These are phyloP conservation scores for Aspergillus spinulosporus DNA, from an alignment of 2,329 filamentous ascomycete species.

Conservation along the genomic window DNA sequence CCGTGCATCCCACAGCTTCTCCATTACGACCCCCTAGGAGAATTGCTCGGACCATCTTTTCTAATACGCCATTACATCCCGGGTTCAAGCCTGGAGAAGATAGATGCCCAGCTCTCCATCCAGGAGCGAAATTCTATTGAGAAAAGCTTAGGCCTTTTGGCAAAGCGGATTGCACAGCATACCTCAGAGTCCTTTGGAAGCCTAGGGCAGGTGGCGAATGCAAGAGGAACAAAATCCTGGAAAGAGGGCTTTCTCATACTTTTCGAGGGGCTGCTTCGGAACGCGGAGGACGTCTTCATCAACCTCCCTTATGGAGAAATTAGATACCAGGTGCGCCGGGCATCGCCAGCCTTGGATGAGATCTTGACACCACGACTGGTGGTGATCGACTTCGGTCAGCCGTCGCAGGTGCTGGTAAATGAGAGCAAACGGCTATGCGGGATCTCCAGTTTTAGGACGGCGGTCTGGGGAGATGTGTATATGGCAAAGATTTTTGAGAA, in stretches of 20 bases:
- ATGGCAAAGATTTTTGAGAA: constrained; percentile 53
- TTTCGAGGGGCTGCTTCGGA: constrained; percentile 56
- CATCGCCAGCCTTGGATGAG: constrained; percentile 50
- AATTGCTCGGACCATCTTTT: constrained; percentile 33
- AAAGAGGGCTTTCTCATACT: constrained; percentile 53
- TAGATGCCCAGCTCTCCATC: constrained; percentile 31
- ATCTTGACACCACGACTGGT: constrained; percentile 55
- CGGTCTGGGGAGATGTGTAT: constrained; percentile 58
- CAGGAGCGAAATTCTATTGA: constrained; percentile 37
- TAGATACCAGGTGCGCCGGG: constrained; percentile 49
- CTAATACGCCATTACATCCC: constrained; percentile 40
- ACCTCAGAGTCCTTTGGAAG: constrained; percentile 53
- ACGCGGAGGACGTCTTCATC: constrained; percentile 60
- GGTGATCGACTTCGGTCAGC: constrained; percentile 50
- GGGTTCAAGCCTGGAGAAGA: constrained; percentile 36
- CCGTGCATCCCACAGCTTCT: constrained; percentile 42
- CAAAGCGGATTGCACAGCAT: constrained; percentile 48
- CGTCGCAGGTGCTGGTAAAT: constrained; percentile 55
- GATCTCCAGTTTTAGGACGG: constrained; percentile 54
- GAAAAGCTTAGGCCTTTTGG: constrained; percentile 36
- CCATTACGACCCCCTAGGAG: constrained; percentile 36
- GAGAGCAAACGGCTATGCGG: constrained; percentile 51
- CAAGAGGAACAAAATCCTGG: constrained; percentile 54
- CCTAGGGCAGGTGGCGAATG: constrained; percentile 48
- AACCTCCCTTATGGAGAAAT: constrained; percentile 58